Percentiles rank a stretch among this genome's conserved stretches.
Evolutionary conservation across 352 stramenopile genomes (phyloP).

Genomic region (Phytophthora cactorum): DNA sequence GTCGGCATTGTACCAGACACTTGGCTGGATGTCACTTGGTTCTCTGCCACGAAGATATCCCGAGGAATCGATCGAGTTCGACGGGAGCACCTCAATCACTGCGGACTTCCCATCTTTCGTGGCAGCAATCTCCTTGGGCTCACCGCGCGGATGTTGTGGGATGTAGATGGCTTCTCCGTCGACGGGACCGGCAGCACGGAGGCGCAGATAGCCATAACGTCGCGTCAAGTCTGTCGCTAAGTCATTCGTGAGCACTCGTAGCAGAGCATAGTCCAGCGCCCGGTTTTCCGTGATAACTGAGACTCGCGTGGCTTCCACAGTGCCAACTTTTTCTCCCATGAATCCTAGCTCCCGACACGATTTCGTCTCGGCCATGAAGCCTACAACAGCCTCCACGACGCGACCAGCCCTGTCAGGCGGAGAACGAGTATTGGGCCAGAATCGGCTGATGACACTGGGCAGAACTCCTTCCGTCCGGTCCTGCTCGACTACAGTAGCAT

Average conservation of each 20-base stretch:
- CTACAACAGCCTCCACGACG: constrained; percentile 38
- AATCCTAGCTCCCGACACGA: constrained; percentile 40
- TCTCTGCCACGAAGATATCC: constrained; percentile 11
- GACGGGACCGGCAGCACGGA: constrained; percentile 46
- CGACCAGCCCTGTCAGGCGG: constrained; percentile 12
- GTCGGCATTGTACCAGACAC: constrained; percentile 73
- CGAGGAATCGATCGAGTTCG: constrained; percentile 5
- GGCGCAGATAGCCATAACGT: constrained; percentile 58
- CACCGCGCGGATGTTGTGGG: constrained; percentile 65
- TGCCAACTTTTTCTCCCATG: constrained; percentile 43
- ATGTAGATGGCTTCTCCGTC: constrained; percentile 70
- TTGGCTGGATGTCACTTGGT: constrained; percentile 36
- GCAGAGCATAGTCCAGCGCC: constrained; percentile 63
- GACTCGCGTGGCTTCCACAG: constrained; percentile 52
- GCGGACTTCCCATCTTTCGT: constrained; percentile 50
- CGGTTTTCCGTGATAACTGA: constrained; percentile 47
- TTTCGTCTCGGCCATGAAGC: constrained; percentile 69
- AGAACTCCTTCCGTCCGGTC: constrained; percentile 24
- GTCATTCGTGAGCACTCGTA: constrained; percentile 50
- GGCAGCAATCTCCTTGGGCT: constrained; percentile 64
- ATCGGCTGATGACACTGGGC: constrained; percentile 26
- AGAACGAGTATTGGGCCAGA: constrained; percentile 13
- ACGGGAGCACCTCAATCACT: constrained; percentile 40
- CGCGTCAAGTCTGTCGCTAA: constrained; percentile 34
- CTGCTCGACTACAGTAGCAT: constrained; percentile 17